Conservation (phyloP, 768 basidiomycete genomes). For the Austroboletus eburneus region DNA sequence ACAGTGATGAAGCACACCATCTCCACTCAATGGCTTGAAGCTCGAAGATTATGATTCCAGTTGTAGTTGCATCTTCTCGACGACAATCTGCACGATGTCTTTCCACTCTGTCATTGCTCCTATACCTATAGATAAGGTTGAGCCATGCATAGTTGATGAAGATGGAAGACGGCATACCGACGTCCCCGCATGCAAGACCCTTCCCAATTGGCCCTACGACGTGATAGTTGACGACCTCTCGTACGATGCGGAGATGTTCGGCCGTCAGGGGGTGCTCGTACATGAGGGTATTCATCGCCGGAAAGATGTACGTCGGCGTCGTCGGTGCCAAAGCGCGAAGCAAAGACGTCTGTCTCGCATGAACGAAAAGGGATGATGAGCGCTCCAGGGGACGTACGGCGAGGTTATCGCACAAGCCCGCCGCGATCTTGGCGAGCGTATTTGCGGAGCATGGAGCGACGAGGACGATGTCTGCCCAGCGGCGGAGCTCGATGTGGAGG, state of each 20-base stretch:
- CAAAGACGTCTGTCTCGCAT: constrained; percentile 58
- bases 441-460: constrained; percentile 97
- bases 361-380: neutral
- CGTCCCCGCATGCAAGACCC: constrained; percentile 84
- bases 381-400: constrained; percentile 43
- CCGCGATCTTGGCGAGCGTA: constrained; percentile 88
- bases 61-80: constrained; percentile 44
- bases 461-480: constrained; percentile 95
- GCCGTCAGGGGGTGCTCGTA: constrained; percentile 90
- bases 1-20: neutral
- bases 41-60: constrained; percentile 7
- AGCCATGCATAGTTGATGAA: neutral
- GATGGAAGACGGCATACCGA: constrained; percentile 49
- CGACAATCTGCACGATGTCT: constrained; percentile 77
- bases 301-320: constrained; percentile 88
- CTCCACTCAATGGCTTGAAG: too few relatives aligned
- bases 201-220: constrained; percentile 89
- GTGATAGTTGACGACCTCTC: constrained; percentile 72
- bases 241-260: constrained; percentile 72
- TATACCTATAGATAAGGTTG: constrained; percentile 45
- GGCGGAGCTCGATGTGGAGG: constrained; percentile 88
- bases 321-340: constrained; percentile 79
- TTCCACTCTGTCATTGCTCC: constrained; percentile 98
- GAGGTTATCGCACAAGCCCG: constrained; percentile 87
- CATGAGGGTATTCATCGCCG: constrained; percentile 99